phyloP scores from a whole-genome alignment of 306 rosid species.

The Glycine latifolia region DNA sequence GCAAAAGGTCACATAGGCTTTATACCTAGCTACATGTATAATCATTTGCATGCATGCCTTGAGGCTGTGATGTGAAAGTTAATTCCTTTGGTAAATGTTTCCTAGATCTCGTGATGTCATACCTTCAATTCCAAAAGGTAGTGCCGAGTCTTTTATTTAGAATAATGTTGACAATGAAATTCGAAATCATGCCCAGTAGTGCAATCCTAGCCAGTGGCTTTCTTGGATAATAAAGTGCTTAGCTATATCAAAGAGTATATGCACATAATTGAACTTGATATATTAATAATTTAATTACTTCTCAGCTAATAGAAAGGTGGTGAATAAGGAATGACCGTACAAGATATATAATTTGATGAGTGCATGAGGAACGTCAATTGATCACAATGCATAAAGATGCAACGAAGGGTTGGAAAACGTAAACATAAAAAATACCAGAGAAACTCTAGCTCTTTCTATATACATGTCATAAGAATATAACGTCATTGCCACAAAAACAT shows the following conservation, averaged over 20 bases:
- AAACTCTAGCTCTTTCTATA: background rate
- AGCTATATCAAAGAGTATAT: background rate
- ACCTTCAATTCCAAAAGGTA: no score
- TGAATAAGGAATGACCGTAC: background rate
- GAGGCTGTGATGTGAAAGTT: background rate
- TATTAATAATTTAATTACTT: background rate
- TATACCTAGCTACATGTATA: no score
- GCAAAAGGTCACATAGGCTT: background rate
- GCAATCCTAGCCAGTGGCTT: background rate
- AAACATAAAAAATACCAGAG: constrained; percentile 19
- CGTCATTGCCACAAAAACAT: constrained; percentile 1
- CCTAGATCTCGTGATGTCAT: background rate
- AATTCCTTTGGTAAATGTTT: background rate
- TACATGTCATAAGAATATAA: background rate
- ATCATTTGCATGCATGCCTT: constrained; percentile 9
- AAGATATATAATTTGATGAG: constrained; percentile 8
- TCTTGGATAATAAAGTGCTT: background rate
- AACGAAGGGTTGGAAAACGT: background rate
- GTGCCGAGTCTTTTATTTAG: no score
- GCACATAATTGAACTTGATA: background rate
- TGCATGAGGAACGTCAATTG: background rate
- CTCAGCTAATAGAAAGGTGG: background rate
- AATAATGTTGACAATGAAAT: background rate
- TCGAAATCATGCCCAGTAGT: background rate
- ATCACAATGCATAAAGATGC: background rate